Percentiles rank a stretch among this genome's conserved stretches.
Conservation (phyloP, 2,329 filamentous ascomycete genomes). For the Penicillium vulpinum region DNA sequence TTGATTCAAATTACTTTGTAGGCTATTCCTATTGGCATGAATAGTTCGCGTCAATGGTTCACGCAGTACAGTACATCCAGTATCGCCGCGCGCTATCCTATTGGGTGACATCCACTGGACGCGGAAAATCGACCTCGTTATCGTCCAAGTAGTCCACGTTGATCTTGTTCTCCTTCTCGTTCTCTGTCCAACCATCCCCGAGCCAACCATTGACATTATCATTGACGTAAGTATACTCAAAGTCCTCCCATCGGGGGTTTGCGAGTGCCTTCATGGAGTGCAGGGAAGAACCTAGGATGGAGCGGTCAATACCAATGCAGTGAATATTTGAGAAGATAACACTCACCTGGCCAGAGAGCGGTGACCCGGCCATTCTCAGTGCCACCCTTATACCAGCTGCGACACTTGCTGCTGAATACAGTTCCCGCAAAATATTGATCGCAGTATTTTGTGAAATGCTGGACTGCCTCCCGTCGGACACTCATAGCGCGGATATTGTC, state of each 20-base stretch:
- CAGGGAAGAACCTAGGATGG: conserved; percentile 33
- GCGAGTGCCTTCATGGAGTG: conserved; percentile 39
- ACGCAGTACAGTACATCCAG: background rate
- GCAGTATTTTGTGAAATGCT: conserved; percentile 31
- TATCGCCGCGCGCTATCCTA: background rate
- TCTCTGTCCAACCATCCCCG: conserved; percentile 38
- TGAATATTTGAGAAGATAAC: background rate
- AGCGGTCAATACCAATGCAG: background rate
- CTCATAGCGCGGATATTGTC: conserved; percentile 36
- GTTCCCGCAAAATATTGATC: conserved; percentile 39
- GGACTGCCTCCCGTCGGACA: conserved; percentile 28
- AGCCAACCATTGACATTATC: conserved; percentile 35
- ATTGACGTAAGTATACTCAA: conserved; percentile 39
- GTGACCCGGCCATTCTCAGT: conserved; percentile 32
- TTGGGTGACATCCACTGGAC: background rate
- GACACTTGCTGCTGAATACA: conserved; percentile 38
- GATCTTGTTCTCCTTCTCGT: conserved; percentile 34
- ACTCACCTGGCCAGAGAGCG: conserved; percentile 39
- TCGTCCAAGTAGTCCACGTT: conserved; percentile 39
- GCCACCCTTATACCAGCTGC: conserved; percentile 43
- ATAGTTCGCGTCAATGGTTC: background rate
- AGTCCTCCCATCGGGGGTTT: conserved; percentile 43
- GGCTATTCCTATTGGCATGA: background rate
- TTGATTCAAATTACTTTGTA: background rate
- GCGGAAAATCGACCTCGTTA: conserved; percentile 38